Conservation (phyloP, 495 filamentous ascomycete species). For the Neurospora sp. region DNA sequence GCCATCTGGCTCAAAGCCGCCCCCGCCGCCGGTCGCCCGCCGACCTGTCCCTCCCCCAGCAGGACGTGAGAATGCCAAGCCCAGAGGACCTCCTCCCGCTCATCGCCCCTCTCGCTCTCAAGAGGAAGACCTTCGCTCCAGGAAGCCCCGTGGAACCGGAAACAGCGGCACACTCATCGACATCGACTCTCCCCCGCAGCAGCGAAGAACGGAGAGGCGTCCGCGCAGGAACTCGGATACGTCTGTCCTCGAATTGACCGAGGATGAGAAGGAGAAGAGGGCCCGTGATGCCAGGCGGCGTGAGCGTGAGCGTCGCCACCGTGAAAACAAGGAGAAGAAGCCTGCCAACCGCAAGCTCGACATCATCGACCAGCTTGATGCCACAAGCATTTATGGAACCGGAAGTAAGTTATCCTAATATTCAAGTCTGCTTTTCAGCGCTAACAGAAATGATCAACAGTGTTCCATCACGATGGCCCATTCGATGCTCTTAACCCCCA, state of each 20-base stretch:
- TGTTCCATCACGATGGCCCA: constrained; percentile 97
- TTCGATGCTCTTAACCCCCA: constrained; percentile 97
- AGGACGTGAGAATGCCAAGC: constrained; percentile 41
- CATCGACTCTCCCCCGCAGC: constrained; percentile 24
- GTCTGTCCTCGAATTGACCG: constrained; percentile 68
- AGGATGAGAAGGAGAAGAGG: constrained; percentile 69
- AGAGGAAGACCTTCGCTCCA: constrained; percentile 46
- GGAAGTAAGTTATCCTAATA: constrained; percentile 55
- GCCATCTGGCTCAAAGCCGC: constrained; percentile 17
- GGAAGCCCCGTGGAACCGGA: constrained; percentile 26
- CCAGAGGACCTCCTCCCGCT: constrained; percentile 32
- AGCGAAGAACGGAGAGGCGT: constrained; percentile 37
- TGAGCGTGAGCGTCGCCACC: constrained; percentile 56
- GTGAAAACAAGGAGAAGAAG: constrained; percentile 49
- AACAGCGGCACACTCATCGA: constrained; percentile 21
- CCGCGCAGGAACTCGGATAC: constrained; percentile 89
- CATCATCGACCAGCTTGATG: constrained; percentile 95
- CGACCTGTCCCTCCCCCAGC: constrained; percentile 29
- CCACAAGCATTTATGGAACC: constrained; percentile 91
- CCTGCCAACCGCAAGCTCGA: constrained; percentile 60
- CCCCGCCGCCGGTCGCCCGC: constrained; percentile 25
- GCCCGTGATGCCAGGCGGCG: constrained; percentile 59
- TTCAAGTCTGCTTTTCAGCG: neutral
- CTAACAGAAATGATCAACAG: constrained; percentile 32
- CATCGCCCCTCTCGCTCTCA: constrained; percentile 52